Evolutionary conservation across 2,329 filamentous ascomycete genomes (phyloP), one percentile per base, ranked within the genome.

Genomic region (Trichophyton mentagrophytes): DNA sequence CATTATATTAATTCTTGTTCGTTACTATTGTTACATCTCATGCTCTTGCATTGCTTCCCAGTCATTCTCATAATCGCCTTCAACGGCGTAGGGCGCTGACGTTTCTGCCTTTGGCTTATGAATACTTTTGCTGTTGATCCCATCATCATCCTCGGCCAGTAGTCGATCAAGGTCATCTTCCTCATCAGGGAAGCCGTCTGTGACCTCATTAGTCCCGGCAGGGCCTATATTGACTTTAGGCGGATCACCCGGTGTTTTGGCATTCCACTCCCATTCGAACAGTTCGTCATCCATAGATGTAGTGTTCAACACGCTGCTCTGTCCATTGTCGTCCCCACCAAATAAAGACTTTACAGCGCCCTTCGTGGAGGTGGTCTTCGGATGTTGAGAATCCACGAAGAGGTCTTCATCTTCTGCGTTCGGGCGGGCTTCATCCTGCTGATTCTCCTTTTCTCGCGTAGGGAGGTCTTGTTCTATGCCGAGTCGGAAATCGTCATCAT

Each of bases 31-130:
- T 56, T 62, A 67, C 57, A 69, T 61, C 6, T 66, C 68, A 57
- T 69, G 82, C 11, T 57, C 36, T 15, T 42, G 55, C 83, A 90
- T 85, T 0, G 81, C 85, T 62, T 84, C 85, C 71, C 87, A 83
- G 13, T 87, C 85, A 60, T 85, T 84, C 1, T 78, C 80, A 69
- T 82, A 84, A 25, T 76, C 71, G 40, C 78, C 70, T 3, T 70
- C 66, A 22, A 53, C 51, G 42, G 49, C 20, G 58, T 58, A 55
- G 42, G 20, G 47, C 44, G 30, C 36, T 9, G 36, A 4, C 17
- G 47, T 27, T 11, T 17, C 15, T 11, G 27, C 33, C 62, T 61
- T 36, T 25, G 20, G 3, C 38, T 44, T 56, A n/a, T 5, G 7
- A 8, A 38, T 51, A 22, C 20, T 27, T 5, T 51, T 51, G 27